These are phyloP conservation scores for Penicillium sp. DNA, from an alignment of 2,329 filamentous ascomycete species.

Conservation along the genomic window DNA sequence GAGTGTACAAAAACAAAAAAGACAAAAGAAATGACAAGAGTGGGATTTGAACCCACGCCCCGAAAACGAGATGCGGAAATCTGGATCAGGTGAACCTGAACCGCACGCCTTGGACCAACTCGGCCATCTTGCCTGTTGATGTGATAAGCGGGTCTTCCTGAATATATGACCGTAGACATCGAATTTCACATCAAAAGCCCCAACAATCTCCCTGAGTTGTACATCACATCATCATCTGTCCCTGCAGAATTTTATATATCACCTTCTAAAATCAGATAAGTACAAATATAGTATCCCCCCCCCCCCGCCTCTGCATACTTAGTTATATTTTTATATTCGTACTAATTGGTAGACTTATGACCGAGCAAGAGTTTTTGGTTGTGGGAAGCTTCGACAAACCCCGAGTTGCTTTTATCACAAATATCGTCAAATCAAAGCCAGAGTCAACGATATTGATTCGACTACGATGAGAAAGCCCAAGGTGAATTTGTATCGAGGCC, in stretches of 20 bases:
- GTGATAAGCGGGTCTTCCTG: rapidly evolving
- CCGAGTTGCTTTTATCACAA: too few relatives aligned
- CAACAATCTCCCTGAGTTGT: too few relatives aligned
- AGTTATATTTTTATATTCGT: too few relatives aligned
- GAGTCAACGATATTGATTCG: too few relatives aligned
- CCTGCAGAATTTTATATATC: background rate
- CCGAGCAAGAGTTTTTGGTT: too few relatives aligned
- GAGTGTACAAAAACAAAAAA: background rate
- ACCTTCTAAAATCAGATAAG: background rate
- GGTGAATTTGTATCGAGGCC: too few relatives aligned
- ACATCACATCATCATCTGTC: too few relatives aligned
- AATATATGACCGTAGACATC: background rate
- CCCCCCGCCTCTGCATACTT: too few relatives aligned
- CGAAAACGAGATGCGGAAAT: conserved; percentile 21
- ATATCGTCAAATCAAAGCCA: too few relatives aligned
- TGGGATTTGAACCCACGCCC: conserved; percentile 24
- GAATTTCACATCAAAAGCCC: background rate
- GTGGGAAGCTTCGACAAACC: too few relatives aligned
- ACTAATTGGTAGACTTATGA: too few relatives aligned
- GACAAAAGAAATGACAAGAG: conserved; percentile 17
- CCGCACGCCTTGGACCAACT: conserved; percentile 38
- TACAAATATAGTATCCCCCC: background rate
- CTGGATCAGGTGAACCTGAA: conserved; percentile 32
- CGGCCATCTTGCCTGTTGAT: conserved; percentile 33
- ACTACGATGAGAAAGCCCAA: too few relatives aligned